Evolutionary conservation across 306 rosid genomes (phyloP), one percentile per base, ranked within the genome.

Genomic region (Cicer judaicum): DNA sequence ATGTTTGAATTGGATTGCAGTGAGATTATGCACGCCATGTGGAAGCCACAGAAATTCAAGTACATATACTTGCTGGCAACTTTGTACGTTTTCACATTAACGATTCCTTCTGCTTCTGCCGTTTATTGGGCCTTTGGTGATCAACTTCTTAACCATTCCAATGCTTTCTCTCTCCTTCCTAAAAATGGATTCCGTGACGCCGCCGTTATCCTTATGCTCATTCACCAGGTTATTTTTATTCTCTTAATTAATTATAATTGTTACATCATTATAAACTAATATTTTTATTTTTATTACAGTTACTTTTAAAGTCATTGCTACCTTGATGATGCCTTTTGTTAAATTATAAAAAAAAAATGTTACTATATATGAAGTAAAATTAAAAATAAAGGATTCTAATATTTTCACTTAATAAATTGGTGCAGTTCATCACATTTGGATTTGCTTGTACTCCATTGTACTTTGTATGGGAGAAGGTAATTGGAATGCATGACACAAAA

Each of bases 11-110:
- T 41, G 10, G 52, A 34, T 34, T 80, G 48, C 96, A 93, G 98
- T 61, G 98, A 93, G 78, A 93, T 93, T 48, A 93, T 93, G 99
- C 99, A 95, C 15, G 99, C 99, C 53, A 95, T 95, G 99, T 95
- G 99, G 99, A 95, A 92, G 89, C 98, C 98, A 10, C 92, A 91
- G 82, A 93, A 91, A 41, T 93, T 93, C 87, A 93, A 93, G 86
- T 87, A 75, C 86, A 91, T 93, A 41, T 93, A 93, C 80, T 79
- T 93, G 82, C 10, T 83, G 70, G 98, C 98, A n/a, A 93, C 98
- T 15, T 83, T 93, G 11, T 93, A 91, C 40, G 98, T 93, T 40
- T 93, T 89, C 85, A 93, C 98, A 7, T 74, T 93, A 48, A 93
- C 98, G 8, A 62, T 93, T 68, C 98, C 98, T 1, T 93, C 98